Conservation (phyloP, 2,329 filamentous ascomycete species). For the Colletotrichum tamarilloi region DNA sequence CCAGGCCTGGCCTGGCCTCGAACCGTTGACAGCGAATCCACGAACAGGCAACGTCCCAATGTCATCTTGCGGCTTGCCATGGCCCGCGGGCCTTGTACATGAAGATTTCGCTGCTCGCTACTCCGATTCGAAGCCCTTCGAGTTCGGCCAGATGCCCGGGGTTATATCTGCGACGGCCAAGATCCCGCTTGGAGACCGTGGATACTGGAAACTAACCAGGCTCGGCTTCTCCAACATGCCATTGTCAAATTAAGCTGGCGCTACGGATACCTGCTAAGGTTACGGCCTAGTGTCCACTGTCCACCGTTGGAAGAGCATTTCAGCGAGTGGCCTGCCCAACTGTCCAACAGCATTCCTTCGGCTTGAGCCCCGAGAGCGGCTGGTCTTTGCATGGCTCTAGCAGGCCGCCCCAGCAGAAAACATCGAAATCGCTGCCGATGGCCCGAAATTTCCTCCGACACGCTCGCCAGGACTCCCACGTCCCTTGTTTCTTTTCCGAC, state of each 20-base stretch:
- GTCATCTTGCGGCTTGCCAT: neutral
- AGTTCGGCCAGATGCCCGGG: conserved; percentile 28
- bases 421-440: conserved; percentile 27
- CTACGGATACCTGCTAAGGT: neutral
- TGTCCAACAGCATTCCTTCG: neutral
- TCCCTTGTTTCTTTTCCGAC: conserved; percentile 12
- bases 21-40: conserved; percentile 22
- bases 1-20: conserved; percentile 24
- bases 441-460: conserved; percentile 34
- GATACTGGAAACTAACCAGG: neutral
- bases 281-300: neutral
- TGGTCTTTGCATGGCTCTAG: neutral
- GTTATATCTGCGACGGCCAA: neutral
- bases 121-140: conserved; percentile 8
- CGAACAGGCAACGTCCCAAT: conserved; percentile 4
- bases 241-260: neutral
- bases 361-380: neutral
- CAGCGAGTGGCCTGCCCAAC: neutral
- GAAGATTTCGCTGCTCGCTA: neutral
- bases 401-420: neutral
- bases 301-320: neutral
- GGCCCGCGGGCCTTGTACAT: neutral
- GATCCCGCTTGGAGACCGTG: neutral
- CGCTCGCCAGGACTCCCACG: conserved; percentile 16
- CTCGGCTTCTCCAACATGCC: neutral